Evolutionary conservation across 208 protist genomes (phyloP), one percentile per base, ranked within the genome.

Genomic region (Kentomonas sorsogonicus): DNA sequence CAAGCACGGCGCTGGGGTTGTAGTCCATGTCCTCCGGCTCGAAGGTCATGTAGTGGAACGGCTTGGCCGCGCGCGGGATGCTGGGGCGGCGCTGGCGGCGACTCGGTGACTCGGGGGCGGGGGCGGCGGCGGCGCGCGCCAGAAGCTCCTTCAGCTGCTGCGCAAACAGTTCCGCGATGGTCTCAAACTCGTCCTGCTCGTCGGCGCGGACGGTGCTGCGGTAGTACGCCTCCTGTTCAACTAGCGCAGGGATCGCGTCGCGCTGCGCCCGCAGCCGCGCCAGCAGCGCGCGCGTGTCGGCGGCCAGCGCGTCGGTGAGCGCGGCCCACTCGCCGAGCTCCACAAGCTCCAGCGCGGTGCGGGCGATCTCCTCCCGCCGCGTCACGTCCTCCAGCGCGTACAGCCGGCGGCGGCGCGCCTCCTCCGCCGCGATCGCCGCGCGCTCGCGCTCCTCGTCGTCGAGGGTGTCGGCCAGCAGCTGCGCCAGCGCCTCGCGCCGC

Each of bases 1-100:
- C 86, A 22, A 89, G 76, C 23, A 63, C 66, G 2, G 82, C 82
- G 39, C 76, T 93, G 2, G 82, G 79, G 3, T 69, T 60, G 74
- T 84, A 86, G 58, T 93, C 81, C 86, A 93, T 93, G 70, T 93
- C 86, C 40, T 88, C 82, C 4, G 79, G 77, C 5, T 56, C 47
- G 67, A 93, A 93, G 56, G 86, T 89, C 77, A 93, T 87, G 73
- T 93, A 93, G 70, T 93, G 86, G 60, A 93, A 93, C 2, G 68
- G 55, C 65, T 93, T 93, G 18, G 79, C 74, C 44, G 69, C 55
- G 1, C 85, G 80, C 54, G 60, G 67, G 15, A 69, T 74, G 53
- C 64, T 69, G 18, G 72, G 38, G 38, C 70, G 63, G 44, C 79
- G 77, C 23, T 77, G 79, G 36, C 80, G 83, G n/a, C 69, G 30